These are phyloP conservation scores for Penicillium rolfsii DNA, from an alignment of 2,329 filamentous ascomycete genomes.

Conservation along the genomic window DNA sequence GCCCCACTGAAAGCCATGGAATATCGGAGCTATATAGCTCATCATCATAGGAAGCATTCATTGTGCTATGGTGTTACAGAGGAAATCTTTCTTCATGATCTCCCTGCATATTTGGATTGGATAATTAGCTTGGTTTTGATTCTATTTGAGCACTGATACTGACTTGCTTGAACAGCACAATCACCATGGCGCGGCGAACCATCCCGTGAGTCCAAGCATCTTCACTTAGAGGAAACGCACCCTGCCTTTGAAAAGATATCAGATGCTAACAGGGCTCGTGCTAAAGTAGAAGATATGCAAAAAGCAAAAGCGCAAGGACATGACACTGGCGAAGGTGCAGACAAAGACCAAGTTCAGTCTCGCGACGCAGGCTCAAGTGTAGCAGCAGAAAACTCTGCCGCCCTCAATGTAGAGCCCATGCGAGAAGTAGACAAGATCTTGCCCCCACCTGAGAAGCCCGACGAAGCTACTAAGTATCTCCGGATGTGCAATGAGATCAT, in stretches of 20 bases:
- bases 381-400: not conserved
- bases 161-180: not conserved
- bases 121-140: not conserved
- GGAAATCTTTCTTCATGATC: not conserved
- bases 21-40: not conserved
- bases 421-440: not conserved
- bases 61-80: not conserved
- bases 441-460: not conserved
- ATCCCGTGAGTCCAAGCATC: not conserved
- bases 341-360: not conserved
- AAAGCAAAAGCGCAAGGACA: not conserved
- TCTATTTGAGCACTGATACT: not conserved
- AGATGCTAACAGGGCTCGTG: not conserved
- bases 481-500: constrained; percentile 9
- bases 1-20: not conserved
- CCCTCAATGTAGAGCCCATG: not conserved
- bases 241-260: not conserved
- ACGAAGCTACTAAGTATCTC: constrained; percentile 6
- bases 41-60: not conserved
- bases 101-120: constrained; percentile 18
- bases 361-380: not conserved
- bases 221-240: not conserved
- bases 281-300: not conserved
- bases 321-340: not conserved
- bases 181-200: not conserved